phyloP scores from a whole-genome alignment of 2,329 filamentous ascomycete species.

The Cercospora sp. region DNA sequence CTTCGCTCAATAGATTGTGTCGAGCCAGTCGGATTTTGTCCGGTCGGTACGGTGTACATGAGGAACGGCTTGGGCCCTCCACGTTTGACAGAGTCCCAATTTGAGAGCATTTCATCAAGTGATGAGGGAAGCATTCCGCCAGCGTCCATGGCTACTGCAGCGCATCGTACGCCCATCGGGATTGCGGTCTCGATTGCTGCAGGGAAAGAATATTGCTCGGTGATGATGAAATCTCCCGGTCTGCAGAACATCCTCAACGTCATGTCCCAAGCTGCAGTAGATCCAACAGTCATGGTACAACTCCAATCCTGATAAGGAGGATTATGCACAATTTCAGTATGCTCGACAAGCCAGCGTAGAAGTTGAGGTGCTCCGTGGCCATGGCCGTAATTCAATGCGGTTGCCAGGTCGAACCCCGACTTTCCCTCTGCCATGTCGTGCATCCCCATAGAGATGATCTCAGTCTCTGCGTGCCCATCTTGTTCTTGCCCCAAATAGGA shows the following conservation, averaged over 20 bases:
- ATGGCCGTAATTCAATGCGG: constrained; percentile 91
- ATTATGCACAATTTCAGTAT: constrained; percentile 85
- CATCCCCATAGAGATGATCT: constrained; percentile 70
- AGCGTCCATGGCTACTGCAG: constrained; percentile 64
- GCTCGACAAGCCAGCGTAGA: constrained; percentile 87
- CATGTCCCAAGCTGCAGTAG: constrained; percentile 82
- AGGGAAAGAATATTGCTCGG: constrained; percentile 89
- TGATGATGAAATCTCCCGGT: constrained; percentile 74
- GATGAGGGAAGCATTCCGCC: constrained; percentile 63
- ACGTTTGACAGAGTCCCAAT: constrained; percentile 61
- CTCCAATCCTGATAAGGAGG: constrained; percentile 91
- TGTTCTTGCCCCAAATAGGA: constrained; percentile 65
- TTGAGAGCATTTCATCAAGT: constrained; percentile 63
- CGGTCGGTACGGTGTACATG: constrained; percentile 73
- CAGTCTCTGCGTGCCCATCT: constrained; percentile 62
- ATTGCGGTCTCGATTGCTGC: constrained; percentile 67
- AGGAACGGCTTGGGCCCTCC: constrained; percentile 65
- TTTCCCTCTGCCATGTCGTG: constrained; percentile 72
- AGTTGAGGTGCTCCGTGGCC: constrained; percentile 82
- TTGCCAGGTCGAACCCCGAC: constrained; percentile 71
- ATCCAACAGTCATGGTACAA: constrained; percentile 79
- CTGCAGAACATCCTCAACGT: constrained; percentile 77
- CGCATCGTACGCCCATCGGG: constrained; percentile 62
- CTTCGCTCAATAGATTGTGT: constrained; percentile 71
- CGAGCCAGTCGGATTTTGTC: constrained; percentile 87